Evolutionary conservation across 495 filamentous ascomycete species (phyloP).

Genomic region (Extremus antarcticus): DNA sequence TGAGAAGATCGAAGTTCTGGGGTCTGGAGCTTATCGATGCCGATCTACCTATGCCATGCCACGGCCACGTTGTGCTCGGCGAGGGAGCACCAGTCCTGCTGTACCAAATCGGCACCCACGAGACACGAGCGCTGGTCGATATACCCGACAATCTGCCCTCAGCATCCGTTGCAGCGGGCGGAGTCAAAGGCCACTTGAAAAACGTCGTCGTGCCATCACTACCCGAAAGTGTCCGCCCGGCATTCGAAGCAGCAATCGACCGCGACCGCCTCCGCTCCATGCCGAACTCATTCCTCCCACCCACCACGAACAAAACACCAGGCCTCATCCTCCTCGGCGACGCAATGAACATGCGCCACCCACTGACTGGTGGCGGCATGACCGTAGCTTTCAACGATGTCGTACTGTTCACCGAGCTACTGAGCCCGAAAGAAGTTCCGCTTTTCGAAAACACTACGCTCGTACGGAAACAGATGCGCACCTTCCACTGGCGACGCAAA

Average conservation of each 20-base stretch:
- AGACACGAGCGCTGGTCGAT: slow-evolving; percentile 84
- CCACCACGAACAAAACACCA: slow-evolving; percentile 54
- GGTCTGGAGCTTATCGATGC: slow-evolving; percentile 86
- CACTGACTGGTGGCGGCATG: slow-evolving; percentile 90
- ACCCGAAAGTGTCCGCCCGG: slow-evolving; percentile 58
- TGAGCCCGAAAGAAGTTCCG: slow-evolving; percentile 55
- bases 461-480: slow-evolving; percentile 56
- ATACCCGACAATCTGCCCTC: slow-evolving; percentile 71
- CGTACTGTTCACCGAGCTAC: slow-evolving; percentile 57
- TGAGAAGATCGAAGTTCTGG: slow-evolving; percentile 75
- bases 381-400: slow-evolving; percentile 89
- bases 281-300: slow-evolving; percentile 88
- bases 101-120: slow-evolving; percentile 94
- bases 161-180: slow-evolving; percentile 58
- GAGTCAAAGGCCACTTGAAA: slow-evolving; percentile 68
- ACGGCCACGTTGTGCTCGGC: slow-evolving; percentile 82
- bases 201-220: slow-evolving; percentile 69
- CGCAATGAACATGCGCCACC: slow-evolving; percentile 95
- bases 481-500: slow-evolving; percentile 86
- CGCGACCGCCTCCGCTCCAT: slow-evolving; percentile 64
- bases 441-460: slow-evolving; percentile 52
- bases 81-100: slow-evolving; percentile 72
- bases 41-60: slow-evolving; percentile 55
- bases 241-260: slow-evolving; percentile 66
- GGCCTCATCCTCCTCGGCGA: slow-evolving; percentile 81